Evolutionary conservation across 768 basidiomycete species (phyloP).

Genomic region (Russula sp.): DNA sequence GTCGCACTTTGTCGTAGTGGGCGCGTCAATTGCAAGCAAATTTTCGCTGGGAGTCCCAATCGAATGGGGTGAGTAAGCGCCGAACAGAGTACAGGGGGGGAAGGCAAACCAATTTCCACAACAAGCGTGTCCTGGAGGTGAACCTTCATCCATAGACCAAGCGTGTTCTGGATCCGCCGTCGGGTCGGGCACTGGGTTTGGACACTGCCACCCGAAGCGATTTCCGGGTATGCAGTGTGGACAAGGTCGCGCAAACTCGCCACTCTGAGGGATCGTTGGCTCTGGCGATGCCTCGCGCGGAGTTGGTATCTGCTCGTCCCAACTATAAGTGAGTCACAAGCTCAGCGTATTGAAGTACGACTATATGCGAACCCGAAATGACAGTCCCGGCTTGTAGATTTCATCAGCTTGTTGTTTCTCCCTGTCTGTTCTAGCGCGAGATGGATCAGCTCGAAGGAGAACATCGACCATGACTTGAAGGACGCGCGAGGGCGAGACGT

Average conservation of each 20-base stretch:
- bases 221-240: slow-evolving; percentile 70
- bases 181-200: slow-evolving; percentile 73
- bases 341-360: slow-evolving; percentile 1
- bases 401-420: slow-evolving; percentile 81
- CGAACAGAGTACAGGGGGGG: background rate
- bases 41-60: slow-evolving; percentile 49
- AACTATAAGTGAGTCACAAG: background rate
- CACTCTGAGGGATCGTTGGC: slow-evolving; percentile 55
- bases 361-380: slow-evolving; percentile 48
- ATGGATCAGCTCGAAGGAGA: slow-evolving; percentile 62
- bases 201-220: slow-evolving; percentile 71
- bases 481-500: slow-evolving; percentile 64
- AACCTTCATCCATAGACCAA: slow-evolving; percentile 70
- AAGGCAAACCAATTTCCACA: slow-evolving; percentile 73
- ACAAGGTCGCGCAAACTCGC: slow-evolving; percentile 68
- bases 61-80: background rate
- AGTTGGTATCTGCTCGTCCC: slow-evolving; percentile 51
- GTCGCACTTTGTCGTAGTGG: slow-evolving; percentile 76
- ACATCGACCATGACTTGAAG: slow-evolving; percentile 68
- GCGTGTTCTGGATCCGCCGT: slow-evolving; percentile 58
- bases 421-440: slow-evolving; percentile 55
- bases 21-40: slow-evolving; percentile 62
- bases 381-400: slow-evolving; percentile 54
- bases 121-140: slow-evolving; percentile 70
- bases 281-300: slow-evolving; percentile 74